Evolutionary conservation across 495 filamentous ascomycete genomes (phyloP), one percentile per base, ranked within the genome.

Genomic region (Penicillium malachiteum): DNA sequence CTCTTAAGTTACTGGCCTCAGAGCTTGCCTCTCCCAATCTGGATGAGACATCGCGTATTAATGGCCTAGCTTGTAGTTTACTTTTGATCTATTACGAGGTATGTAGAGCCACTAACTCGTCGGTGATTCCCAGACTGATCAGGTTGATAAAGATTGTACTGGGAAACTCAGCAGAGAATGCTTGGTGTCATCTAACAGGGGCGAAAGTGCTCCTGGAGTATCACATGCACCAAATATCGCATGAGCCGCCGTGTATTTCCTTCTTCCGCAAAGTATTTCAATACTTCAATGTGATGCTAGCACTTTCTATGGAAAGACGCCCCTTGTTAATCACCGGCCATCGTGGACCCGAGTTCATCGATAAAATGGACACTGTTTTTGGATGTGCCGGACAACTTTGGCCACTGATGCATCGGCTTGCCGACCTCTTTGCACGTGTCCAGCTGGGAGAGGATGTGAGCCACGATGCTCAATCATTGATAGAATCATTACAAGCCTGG

Each of bases 251-350:
- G 12, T 41, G 30, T 3, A 40, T 52, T 26, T 6, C 35, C 3
- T 58, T 58, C 43, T 58, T 58, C 31, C 34, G 17, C 5, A 58
- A 58, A 38, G 26, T 48, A 12, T 58, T 58, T 37, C 49, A 58
- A 40, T 53, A 58, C 16, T 58, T 52, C 44, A 58, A 58, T 37
- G 55, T 58, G n/a, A 58, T 53, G 55, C 43, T 58, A 2, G 55
- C 55, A 11, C 21, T 58, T 13, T 58, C 49, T 8, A 32, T 58
- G 9, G 55, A 43, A 5, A 17, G 37, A 43, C 49, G 41, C 5
- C 55, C 55, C 17, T 37, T 58, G 3, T 18, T 48, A 1, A 42
- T 53, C 16, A 26, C 3, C 10, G 33, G n/a, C 3, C 4, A n/a
- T 10, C 42, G 21, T 7, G 35, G 42, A 8, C 26, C 55, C 1